Conservation (phyloP, 257 asterid genomes). For the Petrea volubilis region DNA sequence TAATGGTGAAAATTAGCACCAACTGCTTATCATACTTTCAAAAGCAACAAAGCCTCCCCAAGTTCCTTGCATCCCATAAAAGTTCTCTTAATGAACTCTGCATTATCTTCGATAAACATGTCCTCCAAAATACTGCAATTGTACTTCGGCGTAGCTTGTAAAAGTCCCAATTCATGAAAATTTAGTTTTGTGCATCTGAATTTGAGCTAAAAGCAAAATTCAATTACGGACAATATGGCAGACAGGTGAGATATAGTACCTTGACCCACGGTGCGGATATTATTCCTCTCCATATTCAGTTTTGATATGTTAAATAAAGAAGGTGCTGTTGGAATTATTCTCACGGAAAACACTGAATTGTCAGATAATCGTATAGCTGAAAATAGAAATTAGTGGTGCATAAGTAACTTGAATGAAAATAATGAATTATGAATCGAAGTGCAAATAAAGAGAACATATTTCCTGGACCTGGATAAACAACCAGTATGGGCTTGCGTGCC, state of each 20-base stretch:
- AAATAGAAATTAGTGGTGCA: constrained; percentile 14
- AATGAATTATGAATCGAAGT: constrained; percentile 3
- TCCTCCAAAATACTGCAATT: constrained; percentile 94
- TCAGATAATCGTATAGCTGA: constrained; percentile 58
- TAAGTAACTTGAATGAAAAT: constrained; percentile 13
- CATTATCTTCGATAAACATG: constrained; percentile 84
- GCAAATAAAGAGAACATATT: background rate
- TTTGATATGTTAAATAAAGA: constrained; percentile 67
- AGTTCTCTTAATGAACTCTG: constrained; percentile 55
- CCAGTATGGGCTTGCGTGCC: constrained; percentile 87
- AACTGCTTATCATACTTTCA: constrained; percentile 63
- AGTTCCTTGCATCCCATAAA: constrained; percentile 76
- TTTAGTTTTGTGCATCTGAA: constrained; percentile 22
- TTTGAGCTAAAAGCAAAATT: constrained; percentile 13
- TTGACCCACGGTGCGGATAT: constrained; percentile 64
- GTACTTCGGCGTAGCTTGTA: constrained; percentile 78
- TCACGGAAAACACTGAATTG: constrained; percentile 51
- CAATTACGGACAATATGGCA: background rate
- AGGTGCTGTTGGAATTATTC: constrained; percentile 85
- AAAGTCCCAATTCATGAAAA: constrained; percentile 32
- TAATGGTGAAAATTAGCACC: constrained; percentile 19
- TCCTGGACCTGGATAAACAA: constrained; percentile 73
- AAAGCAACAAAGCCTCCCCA: constrained; percentile 72
- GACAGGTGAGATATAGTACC: constrained; percentile 40
- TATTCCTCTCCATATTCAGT: constrained; percentile 69